Base-by-base conservation (phyloP, 306 rosid species). In the Hippophae rhamnoides region DNA sequence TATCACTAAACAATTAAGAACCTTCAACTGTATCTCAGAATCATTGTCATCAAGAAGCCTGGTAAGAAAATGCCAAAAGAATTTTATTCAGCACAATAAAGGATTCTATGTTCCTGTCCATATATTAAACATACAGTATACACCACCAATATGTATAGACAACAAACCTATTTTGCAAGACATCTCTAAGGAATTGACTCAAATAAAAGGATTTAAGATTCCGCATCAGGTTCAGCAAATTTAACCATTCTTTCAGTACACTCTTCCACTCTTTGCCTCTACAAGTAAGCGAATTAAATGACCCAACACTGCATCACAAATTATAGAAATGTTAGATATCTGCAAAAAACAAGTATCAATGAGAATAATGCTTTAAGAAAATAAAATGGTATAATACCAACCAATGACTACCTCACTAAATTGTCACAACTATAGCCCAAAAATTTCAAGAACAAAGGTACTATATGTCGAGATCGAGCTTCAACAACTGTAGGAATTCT, bases 31-130 rank as follows among this genome's bases (percentile, higher is more conserved):
- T 74, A 87, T 76, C 75, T 92, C 95, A 64, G 84, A 84, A 78
- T 87, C 96, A 78, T 83, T 84, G 64, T 86, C 96, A 69, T 92
- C 98, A 55, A 87, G 69, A 64, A 92, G 84, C 84, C 98, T 92
- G 77, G 52, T 62, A 51, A 70, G 62, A 72, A 69, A 54, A 55
- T 64, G 38, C 67, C 12, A 62, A 73, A 68, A 65, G 49, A 57
- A 55, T 38, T 57, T 10, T 61, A 66, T 13, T 27, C n/a, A 26
- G 14, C 44, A 47, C 46, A 25, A 10, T 44, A 13, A 13, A 44
- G 31, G 14, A 46, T 41, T 55, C 10, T 26, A 43, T 5, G 45
- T 57, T n/a, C 27, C 58, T 55, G 61, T 59, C 5, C 54, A 54
- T 6, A 43, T 7, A 13, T 47, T 50, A 59, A 42, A 63, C 31